A percentile compares a stretch with the other conserved stretches of the same genome.
phyloP scores from a whole-genome alignment of 2,329 filamentous ascomycete genomes.

The Penicillium italicum region DNA sequence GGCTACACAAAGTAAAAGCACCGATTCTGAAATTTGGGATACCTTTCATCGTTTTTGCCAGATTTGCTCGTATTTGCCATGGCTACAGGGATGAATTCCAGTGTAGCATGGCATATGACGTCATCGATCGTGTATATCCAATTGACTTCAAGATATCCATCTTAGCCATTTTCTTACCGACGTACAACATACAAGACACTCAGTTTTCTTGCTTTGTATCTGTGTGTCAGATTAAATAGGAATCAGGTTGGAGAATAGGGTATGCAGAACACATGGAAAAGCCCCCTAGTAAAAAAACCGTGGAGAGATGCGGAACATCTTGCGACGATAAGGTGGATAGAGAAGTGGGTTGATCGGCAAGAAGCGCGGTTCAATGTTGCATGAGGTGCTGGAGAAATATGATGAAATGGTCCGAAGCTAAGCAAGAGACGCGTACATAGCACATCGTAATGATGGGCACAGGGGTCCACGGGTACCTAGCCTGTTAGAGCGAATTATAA shows the following conservation, averaged over 20 bases:
- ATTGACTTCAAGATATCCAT: not conserved
- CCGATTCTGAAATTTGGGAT: no score
- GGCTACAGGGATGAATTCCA: not conserved
- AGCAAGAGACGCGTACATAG: not conserved
- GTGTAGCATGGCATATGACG: not conserved
- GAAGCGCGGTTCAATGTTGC: not conserved
- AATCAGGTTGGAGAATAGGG: not conserved
- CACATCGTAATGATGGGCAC: not conserved
- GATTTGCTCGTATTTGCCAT: no score
- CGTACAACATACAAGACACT: not conserved
- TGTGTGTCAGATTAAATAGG: not conserved
- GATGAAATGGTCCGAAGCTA: not conserved
- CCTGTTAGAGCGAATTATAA: not conserved
- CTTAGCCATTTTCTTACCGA: not conserved
- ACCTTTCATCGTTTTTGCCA: no score
- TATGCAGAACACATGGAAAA: not conserved
- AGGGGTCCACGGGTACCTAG: not conserved
- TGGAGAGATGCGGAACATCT: no score
- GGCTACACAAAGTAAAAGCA: not conserved
- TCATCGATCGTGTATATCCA: not conserved
- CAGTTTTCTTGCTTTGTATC: not conserved
- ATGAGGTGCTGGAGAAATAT: not conserved
- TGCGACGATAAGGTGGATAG: not conserved
- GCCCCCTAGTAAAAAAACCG: no score
- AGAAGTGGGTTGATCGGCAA: not conserved